phyloP scores from a whole-genome alignment of 768 basidiomycete species.

The Austroboletus eburneus region DNA sequence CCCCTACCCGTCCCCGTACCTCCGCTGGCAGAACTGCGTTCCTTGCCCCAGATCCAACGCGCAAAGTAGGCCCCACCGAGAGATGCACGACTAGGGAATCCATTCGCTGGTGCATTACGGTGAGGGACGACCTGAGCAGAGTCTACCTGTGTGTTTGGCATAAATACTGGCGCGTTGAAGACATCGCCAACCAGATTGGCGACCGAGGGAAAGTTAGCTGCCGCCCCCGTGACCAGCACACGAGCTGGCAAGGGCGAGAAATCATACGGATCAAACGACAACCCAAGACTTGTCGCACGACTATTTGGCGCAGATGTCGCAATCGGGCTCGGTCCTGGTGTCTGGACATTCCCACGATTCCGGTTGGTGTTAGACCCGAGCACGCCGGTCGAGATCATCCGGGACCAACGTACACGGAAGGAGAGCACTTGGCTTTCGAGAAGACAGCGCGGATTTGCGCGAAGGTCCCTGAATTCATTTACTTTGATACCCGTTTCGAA shows the following conservation, averaged over 20 bases:
- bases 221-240: conserved; percentile 70
- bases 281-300: conserved; percentile 45
- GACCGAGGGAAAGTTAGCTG: conserved; percentile 80
- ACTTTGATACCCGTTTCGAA: conserved; percentile 89
- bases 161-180: conserved; percentile 77
- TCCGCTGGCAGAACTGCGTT: conserved; percentile 34
- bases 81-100: conserved; percentile 66
- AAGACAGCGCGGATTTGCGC: conserved; percentile 84
- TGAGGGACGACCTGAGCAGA: conserved; percentile 66
- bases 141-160: conserved; percentile 73
- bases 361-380: conserved; percentile 42
- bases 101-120: conserved; percentile 66
- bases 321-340: conserved; percentile 25
- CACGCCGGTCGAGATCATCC: conserved; percentile 65
- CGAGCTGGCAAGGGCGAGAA: conserved; percentile 58
- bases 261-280: conserved; percentile 80
- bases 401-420: conserved; percentile 79
- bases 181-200: conserved; percentile 77
- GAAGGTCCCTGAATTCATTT: conserved; percentile 82
- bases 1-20: conserved; percentile 33
- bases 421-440: conserved; percentile 78
- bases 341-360: conserved; percentile 31
- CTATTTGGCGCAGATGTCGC: conserved; percentile 14
- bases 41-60: conserved; percentile 82
- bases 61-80: conserved; percentile 77